phyloP scores from a whole-genome alignment of 1,284 basidiomycete species.

The Trichosporon sp. region DNA sequence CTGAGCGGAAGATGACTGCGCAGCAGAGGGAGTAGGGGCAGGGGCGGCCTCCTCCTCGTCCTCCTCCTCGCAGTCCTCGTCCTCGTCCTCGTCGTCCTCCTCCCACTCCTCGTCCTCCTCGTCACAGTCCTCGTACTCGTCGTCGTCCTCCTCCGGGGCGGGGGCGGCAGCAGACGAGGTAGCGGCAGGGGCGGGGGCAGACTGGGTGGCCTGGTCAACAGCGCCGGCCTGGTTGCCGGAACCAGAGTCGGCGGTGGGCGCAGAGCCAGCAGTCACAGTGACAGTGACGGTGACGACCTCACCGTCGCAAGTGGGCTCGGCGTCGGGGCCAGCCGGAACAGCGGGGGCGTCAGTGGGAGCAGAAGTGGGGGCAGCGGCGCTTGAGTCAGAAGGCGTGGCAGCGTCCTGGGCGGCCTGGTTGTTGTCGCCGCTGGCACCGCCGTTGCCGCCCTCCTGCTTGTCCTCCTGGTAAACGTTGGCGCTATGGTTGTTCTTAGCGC shows the following conservation, averaged over 20 bases:
- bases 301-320: slow-evolving; percentile 1
- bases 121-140: neutral
- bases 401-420: neutral
- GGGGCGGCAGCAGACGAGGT: neutral
- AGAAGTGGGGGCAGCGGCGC: neutral
- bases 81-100: neutral
- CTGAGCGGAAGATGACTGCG: neutral
- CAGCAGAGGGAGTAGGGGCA: neutral
- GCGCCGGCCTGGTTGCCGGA: neutral
- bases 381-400: neutral
- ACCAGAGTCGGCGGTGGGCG: neutral
- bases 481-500: slow-evolving; percentile 30
- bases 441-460: neutral
- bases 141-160: neutral
- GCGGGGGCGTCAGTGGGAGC: neutral
- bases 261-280: neutral
- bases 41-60: neutral
- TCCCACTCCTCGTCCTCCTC: neutral
- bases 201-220: neutral
- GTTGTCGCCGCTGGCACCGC: neutral
- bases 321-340: neutral
- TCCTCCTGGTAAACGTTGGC: slow-evolving; percentile 9
- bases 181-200: neutral
- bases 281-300: slow-evolving; percentile 6
- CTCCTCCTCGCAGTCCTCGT: slow-evolving; percentile 3